These are phyloP conservation scores for Phytophthora boehmeriae DNA, from an alignment of 352 stramenopile species.

Conservation along the genomic window DNA sequence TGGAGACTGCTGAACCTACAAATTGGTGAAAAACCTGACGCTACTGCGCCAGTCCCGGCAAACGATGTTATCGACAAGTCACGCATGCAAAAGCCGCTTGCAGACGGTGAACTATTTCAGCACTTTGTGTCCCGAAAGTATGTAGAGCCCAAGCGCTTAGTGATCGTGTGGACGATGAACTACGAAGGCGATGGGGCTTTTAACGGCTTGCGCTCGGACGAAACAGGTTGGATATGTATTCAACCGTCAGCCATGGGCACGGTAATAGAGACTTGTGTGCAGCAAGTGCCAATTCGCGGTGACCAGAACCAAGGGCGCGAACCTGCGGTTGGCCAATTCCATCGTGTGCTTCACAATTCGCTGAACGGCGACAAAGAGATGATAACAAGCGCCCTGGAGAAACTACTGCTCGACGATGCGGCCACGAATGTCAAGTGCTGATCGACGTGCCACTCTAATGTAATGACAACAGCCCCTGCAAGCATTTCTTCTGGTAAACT, in stretches of 20 bases:
- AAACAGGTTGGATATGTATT: constrained; percentile 27
- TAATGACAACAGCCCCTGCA: no score
- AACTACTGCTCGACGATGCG: constrained; percentile 18
- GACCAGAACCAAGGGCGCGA: neutral
- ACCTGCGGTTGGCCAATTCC: constrained; percentile 18
- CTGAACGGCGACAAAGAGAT: constrained; percentile 18
- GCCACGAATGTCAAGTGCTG: constrained; percentile 19
- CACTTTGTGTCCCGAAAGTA: constrained; percentile 42
- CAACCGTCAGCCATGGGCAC: constrained; percentile 10
- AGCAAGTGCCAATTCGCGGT: constrained; percentile 33
- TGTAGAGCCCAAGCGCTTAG: constrained; percentile 39
- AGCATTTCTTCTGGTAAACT: no score
- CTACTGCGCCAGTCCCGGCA: constrained; percentile 2
- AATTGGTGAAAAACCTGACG: constrained; percentile 3
- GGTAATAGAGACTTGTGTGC: constrained; percentile 36
- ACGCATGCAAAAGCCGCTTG: constrained; percentile 11
- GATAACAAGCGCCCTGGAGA: constrained; percentile 15
- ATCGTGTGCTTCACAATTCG: constrained; percentile 20
- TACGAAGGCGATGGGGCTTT: constrained; percentile 36
- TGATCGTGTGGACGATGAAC: constrained; percentile 58
- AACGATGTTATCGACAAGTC: constrained; percentile 37
- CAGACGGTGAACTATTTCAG: constrained; percentile 3
- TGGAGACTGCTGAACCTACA: constrained; percentile 12
- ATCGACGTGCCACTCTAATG: no score
- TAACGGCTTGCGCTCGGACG: constrained; percentile 26